Conservation (phyloP, 192 early-diverging fungal genomes). For the Spinellus fusiger region DNA sequence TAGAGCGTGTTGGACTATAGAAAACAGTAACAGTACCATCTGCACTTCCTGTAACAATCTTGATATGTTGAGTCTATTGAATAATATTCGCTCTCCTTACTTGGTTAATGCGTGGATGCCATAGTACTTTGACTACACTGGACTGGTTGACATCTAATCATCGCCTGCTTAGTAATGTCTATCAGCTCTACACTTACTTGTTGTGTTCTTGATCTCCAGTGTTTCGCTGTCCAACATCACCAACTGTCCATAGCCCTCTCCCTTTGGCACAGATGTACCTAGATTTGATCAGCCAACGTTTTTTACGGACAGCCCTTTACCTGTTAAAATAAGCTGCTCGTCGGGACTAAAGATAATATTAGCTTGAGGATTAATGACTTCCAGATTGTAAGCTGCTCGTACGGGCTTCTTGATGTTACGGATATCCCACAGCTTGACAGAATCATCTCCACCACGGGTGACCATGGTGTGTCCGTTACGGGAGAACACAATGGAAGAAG, state of each 20-base stretch:
- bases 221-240: slow-evolving; percentile 60
- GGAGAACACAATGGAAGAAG: slow-evolving; percentile 66
- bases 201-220: slow-evolving; percentile 46
- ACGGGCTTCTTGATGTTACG: slow-evolving; percentile 69
- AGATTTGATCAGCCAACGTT: background rate
- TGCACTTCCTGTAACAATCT: slow-evolving; percentile 67
- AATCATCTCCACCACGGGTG: slow-evolving; percentile 78
- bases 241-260: slow-evolving; percentile 58
- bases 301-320: slow-evolving; percentile 19
- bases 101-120: slow-evolving; percentile 84
- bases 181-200: slow-evolving; percentile 33
- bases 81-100: slow-evolving; percentile 9
- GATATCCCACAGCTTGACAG: slow-evolving; percentile 91
- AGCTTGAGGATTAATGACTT: slow-evolving; percentile 63
- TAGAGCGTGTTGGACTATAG: slow-evolving; percentile 65
- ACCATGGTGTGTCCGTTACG: slow-evolving; percentile 58
- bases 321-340: slow-evolving; percentile 72
- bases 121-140: slow-evolving; percentile 69
- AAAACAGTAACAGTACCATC: slow-evolving; percentile 71
- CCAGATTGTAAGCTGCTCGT: slow-evolving; percentile 43
- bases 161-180: background rate
- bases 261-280: slow-evolving; percentile 64
- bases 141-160: slow-evolving; percentile 39
- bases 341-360: slow-evolving; percentile 83
- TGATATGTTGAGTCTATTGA: slow-evolving; percentile 26